These are phyloP conservation scores for Kwoniella shandongensis DNA, from an alignment of 768 basidiomycete species.

Conservation along the genomic window DNA sequence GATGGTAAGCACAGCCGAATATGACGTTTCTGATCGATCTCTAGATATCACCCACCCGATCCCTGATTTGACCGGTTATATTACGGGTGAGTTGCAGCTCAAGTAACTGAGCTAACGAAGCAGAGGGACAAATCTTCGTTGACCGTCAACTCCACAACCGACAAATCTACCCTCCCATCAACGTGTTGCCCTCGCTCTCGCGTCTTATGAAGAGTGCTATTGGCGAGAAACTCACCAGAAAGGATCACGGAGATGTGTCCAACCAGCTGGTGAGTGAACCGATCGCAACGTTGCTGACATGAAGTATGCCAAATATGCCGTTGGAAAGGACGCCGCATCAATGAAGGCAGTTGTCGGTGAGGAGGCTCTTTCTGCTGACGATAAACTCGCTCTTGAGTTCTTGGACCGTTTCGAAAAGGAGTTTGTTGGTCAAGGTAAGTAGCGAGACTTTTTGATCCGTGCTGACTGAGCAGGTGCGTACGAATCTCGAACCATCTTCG, in stretches of 20 bases:
- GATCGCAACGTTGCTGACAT: neutral
- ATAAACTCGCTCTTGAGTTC: slow-evolving; percentile 96
- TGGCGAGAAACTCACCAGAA: slow-evolving; percentile 93
- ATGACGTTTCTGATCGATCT: neutral
- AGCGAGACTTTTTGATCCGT: slow-evolving; percentile 13
- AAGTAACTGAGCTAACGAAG: slow-evolving; percentile 48
- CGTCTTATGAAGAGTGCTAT: slow-evolving; percentile 99
- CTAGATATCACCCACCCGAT: slow-evolving; percentile 99
- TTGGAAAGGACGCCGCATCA: slow-evolving; percentile 90
- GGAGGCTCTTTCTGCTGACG: slow-evolving; percentile 90
- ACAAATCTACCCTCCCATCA: slow-evolving; percentile 95
- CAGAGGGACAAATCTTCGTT: slow-evolving; percentile 98
- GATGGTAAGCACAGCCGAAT: slow-evolving; percentile 65
- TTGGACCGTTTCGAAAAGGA: slow-evolving; percentile 95
- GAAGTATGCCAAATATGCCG: slow-evolving; percentile 97
- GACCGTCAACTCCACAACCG: slow-evolving; percentile 92
- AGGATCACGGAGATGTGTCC: slow-evolving; percentile 98
- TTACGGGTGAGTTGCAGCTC: slow-evolving; percentile 54
- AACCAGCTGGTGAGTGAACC: slow-evolving; percentile 79
- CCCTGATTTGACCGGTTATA: slow-evolving; percentile 98
- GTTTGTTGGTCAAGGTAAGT: slow-evolving; percentile 91
- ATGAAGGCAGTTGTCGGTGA: slow-evolving; percentile 99
- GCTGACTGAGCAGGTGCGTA: slow-evolving; percentile 69
- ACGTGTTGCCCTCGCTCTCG: slow-evolving; percentile 96
- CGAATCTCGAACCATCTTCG: slow-evolving; percentile 93